These are phyloP conservation scores for Colletotrichum chrysophilum DNA, from an alignment of 2,329 filamentous ascomycete species.

Conservation along the genomic window DNA sequence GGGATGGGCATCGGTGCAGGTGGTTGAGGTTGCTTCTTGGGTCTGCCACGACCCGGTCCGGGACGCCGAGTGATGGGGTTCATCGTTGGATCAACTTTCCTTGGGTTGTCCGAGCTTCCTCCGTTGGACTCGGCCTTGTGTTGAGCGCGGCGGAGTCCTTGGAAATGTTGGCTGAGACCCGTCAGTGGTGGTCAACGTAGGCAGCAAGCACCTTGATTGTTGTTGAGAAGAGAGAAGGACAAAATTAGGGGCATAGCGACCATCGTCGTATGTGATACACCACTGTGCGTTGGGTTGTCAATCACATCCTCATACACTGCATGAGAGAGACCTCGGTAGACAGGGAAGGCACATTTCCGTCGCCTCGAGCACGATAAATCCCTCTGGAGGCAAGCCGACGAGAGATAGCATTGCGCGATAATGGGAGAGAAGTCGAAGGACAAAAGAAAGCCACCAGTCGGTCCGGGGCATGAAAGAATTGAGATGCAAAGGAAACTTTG, in stretches of 20 bases:
- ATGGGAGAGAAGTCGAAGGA: background rate
- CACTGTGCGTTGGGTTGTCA: background rate
- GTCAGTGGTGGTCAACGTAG: background rate
- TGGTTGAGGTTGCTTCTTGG: slow-evolving; percentile 47
- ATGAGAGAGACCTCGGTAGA: background rate
- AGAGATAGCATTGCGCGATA: background rate
- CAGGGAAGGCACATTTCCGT: background rate
- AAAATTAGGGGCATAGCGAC: background rate
- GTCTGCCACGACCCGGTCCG: slow-evolving; percentile 61
- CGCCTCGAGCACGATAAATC: background rate
- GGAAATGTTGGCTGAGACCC: slow-evolving; percentile 64
- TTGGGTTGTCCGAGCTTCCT: slow-evolving; percentile 34
- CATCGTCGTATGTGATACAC: background rate
- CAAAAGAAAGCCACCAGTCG: background rate
- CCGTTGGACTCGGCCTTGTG: slow-evolving; percentile 54
- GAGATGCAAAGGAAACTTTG: background rate
- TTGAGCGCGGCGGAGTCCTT: slow-evolving; percentile 61
- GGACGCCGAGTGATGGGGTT: slow-evolving; percentile 67
- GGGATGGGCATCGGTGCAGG: slow-evolving; percentile 20
- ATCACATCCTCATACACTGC: background rate
- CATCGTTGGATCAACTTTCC: slow-evolving; percentile 53
- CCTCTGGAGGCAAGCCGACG: background rate
- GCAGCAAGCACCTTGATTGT: background rate
- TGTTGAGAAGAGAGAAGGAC: background rate
- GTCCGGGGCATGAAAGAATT: background rate